Evolutionary conservation across 768 basidiomycete species (phyloP), one percentile per base, ranked within the genome.

Genomic region (Artomyces pyxidatus): DNA sequence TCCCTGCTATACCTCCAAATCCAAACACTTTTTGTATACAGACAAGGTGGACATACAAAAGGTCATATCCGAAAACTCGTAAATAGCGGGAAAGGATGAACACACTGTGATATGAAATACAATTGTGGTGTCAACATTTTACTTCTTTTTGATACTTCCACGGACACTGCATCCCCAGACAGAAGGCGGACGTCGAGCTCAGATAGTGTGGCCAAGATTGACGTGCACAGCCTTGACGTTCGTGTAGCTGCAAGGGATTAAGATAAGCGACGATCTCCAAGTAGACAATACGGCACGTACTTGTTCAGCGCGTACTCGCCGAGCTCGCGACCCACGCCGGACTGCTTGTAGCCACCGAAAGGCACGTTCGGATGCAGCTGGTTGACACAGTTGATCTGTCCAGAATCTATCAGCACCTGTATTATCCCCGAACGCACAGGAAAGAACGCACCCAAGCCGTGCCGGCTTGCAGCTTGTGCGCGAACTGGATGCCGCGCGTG

Each of bases 401-500:
- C 21, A 17, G 30, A 11, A 21, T 3, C 32, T 3, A 47, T 35
- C 50, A 52, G 25, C 32, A 45, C 21, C 9, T 23, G 14, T 4
- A 50, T 17, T 3, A 9, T 5, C 10, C 14, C 32, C 19, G 7
- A n/a, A 22, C 17, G 16, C 22, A 21, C 9, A 40, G 37, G 41
- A 10, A 17, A 22, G n/a, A 3, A 57, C 61, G 32, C 51, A 82
- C 73, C 83, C 85, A 90, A 6, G 75, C 78, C 5, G 88, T 91
- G 28, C 92, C 92, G 7, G 89, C 85, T 60, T 87, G 76, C 50
- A 96, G 70, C 50, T 66, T 73, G 62, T 88, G 81, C 10, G 88
- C 86, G 2, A 81, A 80, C 50, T 70, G 69, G 48, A 93, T 68
- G 0, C 89, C 89, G 22, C 83, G 75, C 57, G 75, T 78, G 69